A percentile compares a stretch with the other conserved stretches of the same genome.
phyloP scores from a whole-genome alignment of 148 eudicot species.

The Mesembryanthemum crystallinum region DNA sequence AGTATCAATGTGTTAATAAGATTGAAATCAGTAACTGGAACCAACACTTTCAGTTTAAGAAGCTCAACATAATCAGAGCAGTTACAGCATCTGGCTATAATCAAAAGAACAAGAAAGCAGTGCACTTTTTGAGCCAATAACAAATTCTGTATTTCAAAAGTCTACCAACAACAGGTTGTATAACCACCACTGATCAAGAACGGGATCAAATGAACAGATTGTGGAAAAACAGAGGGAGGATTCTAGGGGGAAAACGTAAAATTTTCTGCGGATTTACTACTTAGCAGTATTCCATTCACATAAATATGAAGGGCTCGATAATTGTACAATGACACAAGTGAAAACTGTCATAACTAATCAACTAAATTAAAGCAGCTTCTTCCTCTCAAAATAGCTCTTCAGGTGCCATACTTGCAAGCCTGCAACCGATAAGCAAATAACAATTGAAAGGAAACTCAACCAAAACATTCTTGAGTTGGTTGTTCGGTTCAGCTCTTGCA shows the following conservation, averaged over 20 bases:
- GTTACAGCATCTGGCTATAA: too few species aligned
- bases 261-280: constrained; percentile 2
- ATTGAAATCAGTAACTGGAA: too few species aligned
- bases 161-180: not conserved
- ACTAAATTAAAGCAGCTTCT: constrained; percentile 64
- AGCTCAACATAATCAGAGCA: too few species aligned
- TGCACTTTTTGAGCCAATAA: too few species aligned
- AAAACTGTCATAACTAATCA: not conserved
- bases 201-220: not conserved
- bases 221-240: not conserved
- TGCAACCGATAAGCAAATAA: constrained; percentile 72
- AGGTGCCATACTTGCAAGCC: constrained; percentile 83
- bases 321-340: constrained; percentile 14
- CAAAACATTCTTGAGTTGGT: constrained; percentile 80
- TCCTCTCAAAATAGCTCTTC: constrained; percentile 85
- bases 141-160: not conserved
- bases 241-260: not conserved
- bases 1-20: too few species aligned
- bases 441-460: constrained; percentile 68
- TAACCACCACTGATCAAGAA: not conserved
- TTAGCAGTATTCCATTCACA: not conserved
- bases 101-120: too few species aligned
- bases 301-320: not conserved
- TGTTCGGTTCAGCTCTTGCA: constrained; percentile 67
- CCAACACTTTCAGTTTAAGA: too few species aligned